These are phyloP conservation scores for Auxenochlorella protothecoides DNA, from an alignment of 139 green algal species.

Conservation along the genomic window DNA sequence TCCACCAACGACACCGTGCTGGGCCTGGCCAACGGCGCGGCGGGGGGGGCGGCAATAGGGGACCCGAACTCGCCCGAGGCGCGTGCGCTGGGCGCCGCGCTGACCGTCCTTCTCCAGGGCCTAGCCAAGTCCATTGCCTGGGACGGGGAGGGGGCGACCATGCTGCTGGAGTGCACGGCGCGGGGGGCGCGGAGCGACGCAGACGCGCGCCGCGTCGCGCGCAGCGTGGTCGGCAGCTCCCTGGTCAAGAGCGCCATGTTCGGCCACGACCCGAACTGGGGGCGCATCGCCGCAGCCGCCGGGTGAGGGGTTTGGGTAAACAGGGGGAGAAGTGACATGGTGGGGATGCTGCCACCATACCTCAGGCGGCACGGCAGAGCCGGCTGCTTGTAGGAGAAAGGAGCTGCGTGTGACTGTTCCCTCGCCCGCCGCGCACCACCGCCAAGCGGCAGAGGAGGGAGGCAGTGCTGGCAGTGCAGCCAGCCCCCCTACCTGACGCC, in stretches of 20 bases:
- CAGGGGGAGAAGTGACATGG: too few species aligned
- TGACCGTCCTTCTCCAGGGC: constrained; percentile 83
- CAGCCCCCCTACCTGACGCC: neutral
- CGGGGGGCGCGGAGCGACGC: constrained; percentile 28
- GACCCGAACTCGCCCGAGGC: constrained; percentile 23
- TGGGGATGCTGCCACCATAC: too few species aligned
- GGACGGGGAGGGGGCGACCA: constrained; percentile 96
- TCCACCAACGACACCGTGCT: constrained; percentile 79
- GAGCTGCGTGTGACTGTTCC: too few species aligned
- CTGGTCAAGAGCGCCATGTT: constrained; percentile 92
- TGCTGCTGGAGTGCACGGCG: constrained; percentile 81
- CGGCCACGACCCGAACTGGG: constrained; percentile 98
- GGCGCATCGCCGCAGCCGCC: constrained; percentile 88
- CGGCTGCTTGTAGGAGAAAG: too few species aligned
- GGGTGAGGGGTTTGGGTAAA: constrained; percentile 34
- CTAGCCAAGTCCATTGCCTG: constrained; percentile 94
- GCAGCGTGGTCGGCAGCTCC: constrained; percentile 66
- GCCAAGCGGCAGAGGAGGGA: too few species aligned
- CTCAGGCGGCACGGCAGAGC: too few species aligned
- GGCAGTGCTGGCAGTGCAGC: too few species aligned
- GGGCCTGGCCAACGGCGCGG: constrained; percentile 56
- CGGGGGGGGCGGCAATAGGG: constrained; percentile 13
- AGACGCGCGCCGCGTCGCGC: constrained; percentile 57
- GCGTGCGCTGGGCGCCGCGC: constrained; percentile 64
- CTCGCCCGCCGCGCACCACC: too few species aligned